A percentile compares a stretch with the other conserved stretches of the same genome.
Conservation (phyloP, 1,284 basidiomycete species). For the Apiotrichum veenhuisii region DNA sequence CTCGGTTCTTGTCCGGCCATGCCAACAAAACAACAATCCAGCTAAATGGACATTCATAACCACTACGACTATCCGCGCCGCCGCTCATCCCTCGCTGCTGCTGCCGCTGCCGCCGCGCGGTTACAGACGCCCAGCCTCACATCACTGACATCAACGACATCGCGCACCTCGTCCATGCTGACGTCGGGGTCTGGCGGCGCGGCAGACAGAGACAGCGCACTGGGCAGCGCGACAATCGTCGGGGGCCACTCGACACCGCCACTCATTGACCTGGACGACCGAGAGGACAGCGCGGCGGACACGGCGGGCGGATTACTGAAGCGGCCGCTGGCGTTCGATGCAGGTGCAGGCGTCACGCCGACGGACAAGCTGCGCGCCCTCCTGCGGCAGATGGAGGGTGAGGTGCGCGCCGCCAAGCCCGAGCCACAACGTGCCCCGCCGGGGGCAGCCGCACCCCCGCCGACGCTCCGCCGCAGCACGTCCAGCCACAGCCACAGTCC, state of each 20-base stretch:
- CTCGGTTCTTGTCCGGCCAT: neutral
- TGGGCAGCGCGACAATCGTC: conserved; percentile 4
- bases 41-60: neutral
- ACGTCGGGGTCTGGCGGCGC: neutral
- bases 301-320: too few species aligned
- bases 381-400: conserved; percentile 16
- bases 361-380: conserved; percentile 18
- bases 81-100: neutral
- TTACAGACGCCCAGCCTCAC: conserved; percentile 1
- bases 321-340: conserved; percentile 6
- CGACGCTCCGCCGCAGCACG: neutral
- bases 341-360: conserved; percentile 14
- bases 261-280: conserved; percentile 16
- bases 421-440: neutral
- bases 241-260: conserved; percentile 8
- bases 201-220: conserved; percentile 11
- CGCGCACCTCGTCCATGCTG: conserved; percentile 12
- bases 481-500: neutral
- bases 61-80: neutral
- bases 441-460: neutral
- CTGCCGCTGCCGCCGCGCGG: neutral
- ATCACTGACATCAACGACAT: conserved; percentile 1
- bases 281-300: neutral
- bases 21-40: neutral
- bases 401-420: conserved; percentile 2